Percentiles rank a stretch among this genome's conserved stretches.
Conservation (phyloP, 768 basidiomycete genomes). For the Macrocybe gigantea region DNA sequence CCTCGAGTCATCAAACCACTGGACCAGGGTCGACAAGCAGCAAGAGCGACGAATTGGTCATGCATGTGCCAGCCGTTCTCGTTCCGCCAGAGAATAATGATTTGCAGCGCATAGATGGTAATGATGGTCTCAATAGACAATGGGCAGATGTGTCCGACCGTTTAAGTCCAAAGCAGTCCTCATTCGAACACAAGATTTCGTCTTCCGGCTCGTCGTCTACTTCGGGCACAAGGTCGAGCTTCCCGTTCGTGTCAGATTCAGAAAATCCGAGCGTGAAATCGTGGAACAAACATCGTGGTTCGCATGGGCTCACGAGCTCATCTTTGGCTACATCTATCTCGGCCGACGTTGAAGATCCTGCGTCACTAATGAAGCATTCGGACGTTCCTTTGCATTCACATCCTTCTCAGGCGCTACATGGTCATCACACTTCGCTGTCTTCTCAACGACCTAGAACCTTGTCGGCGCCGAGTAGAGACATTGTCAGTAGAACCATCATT, state of each 20-base stretch:
- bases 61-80: conserved; percentile 22
- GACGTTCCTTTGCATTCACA: too few relatives aligned
- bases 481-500: too few relatives aligned
- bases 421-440: too few relatives aligned
- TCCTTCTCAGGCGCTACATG: too few relatives aligned
- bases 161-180: too few relatives aligned
- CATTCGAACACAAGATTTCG: neutral
- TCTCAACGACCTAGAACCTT: too few relatives aligned
- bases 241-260: conserved; percentile 11
- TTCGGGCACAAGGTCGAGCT: conserved; percentile 4
- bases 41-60: conserved; percentile 10
- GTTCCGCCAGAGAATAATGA: conserved; percentile 5
- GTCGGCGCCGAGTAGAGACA: too few relatives aligned
- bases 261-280: conserved; percentile 1
- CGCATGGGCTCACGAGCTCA: neutral
- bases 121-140: conserved; percentile 6
- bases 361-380: too few relatives aligned
- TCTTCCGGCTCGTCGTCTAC: conserved; percentile 1
- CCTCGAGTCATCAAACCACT: neutral
- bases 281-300: neutral
- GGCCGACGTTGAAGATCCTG: conserved; percentile 1
- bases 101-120: conserved; percentile 15
- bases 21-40: neutral
- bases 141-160: conserved; percentile 4
- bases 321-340: conserved; percentile 10